These are phyloP conservation scores for barrel medic (Medicago truncatula) DNA, from an alignment of 306 rosid genomes.

Conservation along the genomic window MtrunA17r5.0-ANR NC_053049.1:34236001-34236500, in stretches of 20 bases:
- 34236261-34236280: background rate
- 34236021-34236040: conserved; percentile 23
- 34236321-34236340: background rate
- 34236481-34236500: too few relatives aligned
- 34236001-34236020: conserved; percentile 20
- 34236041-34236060: background rate
- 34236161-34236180: background rate
- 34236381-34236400: background rate
- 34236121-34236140: conserved; percentile 22
- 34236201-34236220: conserved; percentile 3
- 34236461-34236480: too few relatives aligned
- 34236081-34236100: conserved; percentile 13
- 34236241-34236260: conserved; percentile 32
- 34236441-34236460: too few relatives aligned
- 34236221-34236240: conserved; percentile 43
- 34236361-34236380: background rate
- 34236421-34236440: background rate
- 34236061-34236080: background rate
- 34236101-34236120: conserved; percentile 15
- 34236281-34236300: background rate
- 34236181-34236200: background rate
- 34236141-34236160: background rate
- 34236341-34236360: background rate
- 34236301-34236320: background rate
- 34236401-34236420: background rate